phyloP scores from a whole-genome alignment of 1,284 basidiomycete genomes.

The Apiotrichum mycotoxinovorans region DNA sequence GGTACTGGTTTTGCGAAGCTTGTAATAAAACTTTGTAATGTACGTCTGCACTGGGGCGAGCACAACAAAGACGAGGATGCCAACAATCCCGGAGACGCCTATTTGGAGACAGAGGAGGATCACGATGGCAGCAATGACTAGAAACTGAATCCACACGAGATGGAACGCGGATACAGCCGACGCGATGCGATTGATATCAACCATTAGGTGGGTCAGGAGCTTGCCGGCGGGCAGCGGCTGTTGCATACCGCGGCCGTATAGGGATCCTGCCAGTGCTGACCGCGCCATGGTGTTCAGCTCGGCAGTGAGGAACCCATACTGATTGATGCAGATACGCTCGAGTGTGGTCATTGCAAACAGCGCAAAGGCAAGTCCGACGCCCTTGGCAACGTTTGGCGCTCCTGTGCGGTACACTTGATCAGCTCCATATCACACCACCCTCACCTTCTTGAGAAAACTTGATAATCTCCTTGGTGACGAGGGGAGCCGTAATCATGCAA shows the following conservation, averaged over 20 bases:
- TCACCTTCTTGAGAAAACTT: constrained; percentile 59
- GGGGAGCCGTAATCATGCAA: constrained; percentile 62
- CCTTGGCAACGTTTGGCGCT: constrained; percentile 57
- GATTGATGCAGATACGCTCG: constrained; percentile 60
- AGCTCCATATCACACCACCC: too few species aligned
- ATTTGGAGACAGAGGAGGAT: constrained; percentile 53
- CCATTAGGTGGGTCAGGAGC: constrained; percentile 69
- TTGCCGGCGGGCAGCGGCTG: constrained; percentile 65
- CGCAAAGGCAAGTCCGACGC: constrained; percentile 53
- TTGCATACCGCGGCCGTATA: constrained; percentile 67
- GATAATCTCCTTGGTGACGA: constrained; percentile 66
- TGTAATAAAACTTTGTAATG: constrained; percentile 66
- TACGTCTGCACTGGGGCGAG: constrained; percentile 67
- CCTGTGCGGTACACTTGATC: background rate
- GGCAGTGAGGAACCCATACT: constrained; percentile 77
- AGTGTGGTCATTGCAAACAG: constrained; percentile 63
- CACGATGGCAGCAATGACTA: constrained; percentile 53
- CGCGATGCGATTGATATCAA: constrained; percentile 55
- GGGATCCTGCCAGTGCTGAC: constrained; percentile 66
- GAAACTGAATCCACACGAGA: constrained; percentile 61
- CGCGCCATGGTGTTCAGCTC: constrained; percentile 65
- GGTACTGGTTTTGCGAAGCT: constrained; percentile 59
- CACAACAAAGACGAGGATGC: constrained; percentile 67
- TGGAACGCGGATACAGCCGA: background rate
- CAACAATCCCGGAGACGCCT: constrained; percentile 70